Conservation (phyloP, 495 filamentous ascomycete genomes). For the Ramalina intermedia region DNA sequence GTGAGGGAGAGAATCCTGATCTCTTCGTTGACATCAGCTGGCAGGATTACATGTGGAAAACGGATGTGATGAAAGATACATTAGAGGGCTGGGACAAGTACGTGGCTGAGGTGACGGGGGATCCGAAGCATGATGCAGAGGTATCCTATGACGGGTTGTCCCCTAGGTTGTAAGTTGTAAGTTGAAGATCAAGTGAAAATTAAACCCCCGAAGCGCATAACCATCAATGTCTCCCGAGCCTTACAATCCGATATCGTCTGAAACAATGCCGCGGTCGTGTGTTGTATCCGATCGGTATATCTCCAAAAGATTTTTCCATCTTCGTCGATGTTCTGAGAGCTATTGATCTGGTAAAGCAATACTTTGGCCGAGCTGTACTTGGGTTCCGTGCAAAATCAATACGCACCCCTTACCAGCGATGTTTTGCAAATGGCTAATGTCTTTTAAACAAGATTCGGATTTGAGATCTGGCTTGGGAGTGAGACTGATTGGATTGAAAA, state of each 20-base stretch:
- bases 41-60: conserved; percentile 61
- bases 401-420: too few species aligned
- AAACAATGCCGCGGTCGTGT: conserved; percentile 8
- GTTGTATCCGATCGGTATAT: conserved; percentile 23
- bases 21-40: conserved; percentile 74
- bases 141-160: not conserved
- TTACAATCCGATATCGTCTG: not conserved
- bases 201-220: not conserved
- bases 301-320: conserved; percentile 29
- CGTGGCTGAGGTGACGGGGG: conserved; percentile 39
- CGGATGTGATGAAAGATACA: conserved; percentile 49
- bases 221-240: conserved; percentile 10
- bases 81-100: conserved; percentile 27
- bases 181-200: not conserved
- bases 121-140: not conserved
- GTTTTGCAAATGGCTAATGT: too few species aligned
- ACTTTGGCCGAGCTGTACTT: not conserved
- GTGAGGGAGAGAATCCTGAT: conserved; percentile 49
- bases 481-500: too few species aligned
- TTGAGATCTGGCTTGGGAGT: too few species aligned
- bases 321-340: conserved; percentile 10
- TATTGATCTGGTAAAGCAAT: not conserved
- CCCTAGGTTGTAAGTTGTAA: not conserved
- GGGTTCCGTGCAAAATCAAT: not conserved
- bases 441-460: too few species aligned